Conservation (phyloP, 345 rosid genomes). For the Noccaea bulbosa region DNA sequence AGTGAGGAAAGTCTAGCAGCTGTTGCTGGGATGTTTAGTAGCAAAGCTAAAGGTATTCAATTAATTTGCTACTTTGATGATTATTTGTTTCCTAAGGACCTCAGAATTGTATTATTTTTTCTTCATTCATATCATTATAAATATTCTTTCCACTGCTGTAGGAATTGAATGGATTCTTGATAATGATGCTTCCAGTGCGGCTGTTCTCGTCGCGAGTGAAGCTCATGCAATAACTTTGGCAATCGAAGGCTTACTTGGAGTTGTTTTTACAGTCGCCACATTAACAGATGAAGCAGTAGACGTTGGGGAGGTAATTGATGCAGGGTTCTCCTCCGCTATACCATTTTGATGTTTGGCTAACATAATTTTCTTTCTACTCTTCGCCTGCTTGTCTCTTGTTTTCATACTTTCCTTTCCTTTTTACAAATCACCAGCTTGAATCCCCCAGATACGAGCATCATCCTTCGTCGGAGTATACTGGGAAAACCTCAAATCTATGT, state of each 20-base stretch:
- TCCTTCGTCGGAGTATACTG: slow-evolving; percentile 55
- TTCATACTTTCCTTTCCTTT: slow-evolving; percentile 31
- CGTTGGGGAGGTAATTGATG: slow-evolving; percentile 74
- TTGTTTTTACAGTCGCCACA: slow-evolving; percentile 91
- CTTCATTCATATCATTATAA: background rate
- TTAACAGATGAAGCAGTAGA: slow-evolving; percentile 97
- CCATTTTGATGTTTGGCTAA: slow-evolving; percentile 20
- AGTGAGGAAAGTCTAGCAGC: slow-evolving; percentile 95
- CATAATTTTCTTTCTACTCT: slow-evolving; percentile 12
- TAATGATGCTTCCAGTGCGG: slow-evolving; percentile 94
- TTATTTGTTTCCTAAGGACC: slow-evolving; percentile 5
- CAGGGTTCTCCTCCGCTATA: slow-evolving; percentile 28
- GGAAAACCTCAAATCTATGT: slow-evolving; percentile 79
- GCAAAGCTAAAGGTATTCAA: slow-evolving; percentile 95
- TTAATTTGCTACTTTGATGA: slow-evolving; percentile 22
- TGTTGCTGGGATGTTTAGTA: slow-evolving; percentile 99
- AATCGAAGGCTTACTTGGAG: slow-evolving; percentile 93
- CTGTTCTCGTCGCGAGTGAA: slow-evolving; percentile 99
- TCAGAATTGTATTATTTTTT: background rate
- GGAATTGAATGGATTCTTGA: slow-evolving; percentile 99
- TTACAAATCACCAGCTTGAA: slow-evolving; percentile 66
- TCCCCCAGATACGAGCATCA: slow-evolving; percentile 84
- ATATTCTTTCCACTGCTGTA: slow-evolving; percentile 41
- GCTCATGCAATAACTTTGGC: slow-evolving; percentile 97
- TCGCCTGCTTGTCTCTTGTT: slow-evolving; percentile 18